Base-by-base conservation (phyloP, 2,329 filamentous ascomycete genomes). In the Sporothrix schenckii region DNA sequence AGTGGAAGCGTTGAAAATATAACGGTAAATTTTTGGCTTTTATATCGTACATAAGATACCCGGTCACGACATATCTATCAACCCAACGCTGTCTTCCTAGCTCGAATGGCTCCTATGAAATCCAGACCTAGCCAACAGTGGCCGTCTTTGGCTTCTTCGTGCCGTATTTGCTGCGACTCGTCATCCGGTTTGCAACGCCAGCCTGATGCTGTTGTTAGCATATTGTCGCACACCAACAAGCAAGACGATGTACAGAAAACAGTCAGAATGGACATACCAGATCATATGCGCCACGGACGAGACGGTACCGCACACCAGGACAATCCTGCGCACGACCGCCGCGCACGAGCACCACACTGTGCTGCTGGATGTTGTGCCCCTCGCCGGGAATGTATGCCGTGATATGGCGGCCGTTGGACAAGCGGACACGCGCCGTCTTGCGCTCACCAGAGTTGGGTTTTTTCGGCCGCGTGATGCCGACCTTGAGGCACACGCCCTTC, bases 291-390 rank as follows among this genome's bases (percentile, higher is more conserved):
- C 95, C 95, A 79, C 95, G 86, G 54, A 99, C 92, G 77, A 97
- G 83, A 81, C 96, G 93, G 80, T 99, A 99, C 78, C 94, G 90
- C 81, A 99, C 95, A 89, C 95, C 95, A 72, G 95, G 95, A 83
- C 95, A 99, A 89, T 99, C 95, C 87, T 98, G 95, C 74, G 89
- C 89, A 79, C 95, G 87, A 2, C 95, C 95, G 71, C 95, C 95
- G 75, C 95, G 87, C n/a, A 99, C 94, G 75, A 98, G 85, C 70
- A 99, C 95, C 61, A 99, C 95, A 76, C 92, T 96, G 85, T 99
- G 96, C 86, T 98, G 95, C 85, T 98, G 94, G 75, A 98, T 94
- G 81, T 98, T 99, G 83, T 99, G 95, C 65, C 95, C 94, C 87
- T 98, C 94, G 68, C 95, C 95, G 47, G 94, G 93, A 77, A 99